phyloP scores from a whole-genome alignment of 164 flowering plant species.

The Magnolia officinalis region DNA sequence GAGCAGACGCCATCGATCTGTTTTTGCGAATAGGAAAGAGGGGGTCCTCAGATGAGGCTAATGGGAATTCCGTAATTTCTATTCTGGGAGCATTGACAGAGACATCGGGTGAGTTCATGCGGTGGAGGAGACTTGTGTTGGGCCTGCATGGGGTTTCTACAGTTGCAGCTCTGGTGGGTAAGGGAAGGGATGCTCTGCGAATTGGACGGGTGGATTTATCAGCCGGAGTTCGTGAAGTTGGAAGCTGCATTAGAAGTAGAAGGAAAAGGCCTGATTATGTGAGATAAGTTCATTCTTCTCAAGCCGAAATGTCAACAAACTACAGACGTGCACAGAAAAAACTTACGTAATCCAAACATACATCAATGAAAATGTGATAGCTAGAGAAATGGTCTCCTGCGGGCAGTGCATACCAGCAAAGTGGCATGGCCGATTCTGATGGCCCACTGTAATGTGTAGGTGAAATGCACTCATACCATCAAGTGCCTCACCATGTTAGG shows the following conservation, averaged over 20 bases:
- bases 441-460: too few species aligned
- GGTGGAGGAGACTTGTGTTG: constrained; percentile 37
- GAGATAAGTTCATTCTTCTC: not conserved
- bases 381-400: too few species aligned
- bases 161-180: constrained; percentile 35
- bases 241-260: constrained; percentile 44
- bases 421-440: too few species aligned
- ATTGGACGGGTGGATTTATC: constrained; percentile 27
- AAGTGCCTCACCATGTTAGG: too few species aligned
- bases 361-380: too few species aligned
- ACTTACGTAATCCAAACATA: not conserved
- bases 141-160: constrained; percentile 35
- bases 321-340: not conserved
- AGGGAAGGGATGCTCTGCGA: constrained; percentile 80
- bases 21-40: constrained; percentile 38
- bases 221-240: constrained; percentile 36
- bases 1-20: constrained; percentile 38
- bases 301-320: not conserved
- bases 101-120: constrained; percentile 73
- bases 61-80: constrained; percentile 85
- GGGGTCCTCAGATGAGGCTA: constrained; percentile 63
- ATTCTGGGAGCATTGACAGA: constrained; percentile 87
- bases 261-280: not conserved
- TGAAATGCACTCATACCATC: too few species aligned
- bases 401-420: too few species aligned